phyloP scores from a whole-genome alignment of 2,329 filamentous ascomycete genomes.

The Gremmenia infestans region DNA sequence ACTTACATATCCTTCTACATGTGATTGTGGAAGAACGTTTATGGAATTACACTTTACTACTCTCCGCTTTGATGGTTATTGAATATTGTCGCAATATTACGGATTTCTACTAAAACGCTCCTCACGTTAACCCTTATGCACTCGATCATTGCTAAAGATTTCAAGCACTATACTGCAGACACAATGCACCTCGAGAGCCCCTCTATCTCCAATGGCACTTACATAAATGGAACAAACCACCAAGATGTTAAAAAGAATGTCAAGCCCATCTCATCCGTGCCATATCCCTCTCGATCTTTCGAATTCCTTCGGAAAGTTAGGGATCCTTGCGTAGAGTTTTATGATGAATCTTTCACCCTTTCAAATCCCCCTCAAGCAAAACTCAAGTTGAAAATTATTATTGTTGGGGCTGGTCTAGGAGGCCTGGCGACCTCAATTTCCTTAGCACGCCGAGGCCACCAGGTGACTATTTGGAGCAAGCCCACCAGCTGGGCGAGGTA shows the following conservation, averaged over 20 bases:
- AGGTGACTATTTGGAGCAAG: constrained; percentile 6
- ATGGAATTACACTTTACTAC: too few relatives aligned
- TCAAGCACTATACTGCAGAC: too few relatives aligned
- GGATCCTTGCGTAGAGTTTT: background rate
- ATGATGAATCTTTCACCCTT: background rate
- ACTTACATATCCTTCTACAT: too few relatives aligned
- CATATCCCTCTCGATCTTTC: constrained; percentile 9
- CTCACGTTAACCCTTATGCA: constrained; percentile 24
- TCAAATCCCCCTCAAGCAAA: constrained; percentile 2
- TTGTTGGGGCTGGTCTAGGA: constrained; percentile 31
- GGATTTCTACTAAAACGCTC: background rate
- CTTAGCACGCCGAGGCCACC: constrained; percentile 8
- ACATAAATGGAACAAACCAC: too few relatives aligned
- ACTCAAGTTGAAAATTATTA: constrained; percentile 20
- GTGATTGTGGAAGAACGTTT: too few relatives aligned
- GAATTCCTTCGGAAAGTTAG: constrained; percentile 5
- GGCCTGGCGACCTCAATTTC: constrained; percentile 6
- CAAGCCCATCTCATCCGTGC: too few relatives aligned
- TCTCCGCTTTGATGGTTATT: too few relatives aligned
- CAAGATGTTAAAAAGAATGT: too few relatives aligned
- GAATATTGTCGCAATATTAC: too few relatives aligned
- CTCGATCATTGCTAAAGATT: too few relatives aligned
- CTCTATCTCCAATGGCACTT: too few relatives aligned
- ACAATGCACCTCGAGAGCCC: too few relatives aligned
- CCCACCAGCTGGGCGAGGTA: constrained; percentile 31